Evolutionary conservation across 2,329 filamentous ascomycete genomes (phyloP).

Genomic region (Lachnellula arida): DNA sequence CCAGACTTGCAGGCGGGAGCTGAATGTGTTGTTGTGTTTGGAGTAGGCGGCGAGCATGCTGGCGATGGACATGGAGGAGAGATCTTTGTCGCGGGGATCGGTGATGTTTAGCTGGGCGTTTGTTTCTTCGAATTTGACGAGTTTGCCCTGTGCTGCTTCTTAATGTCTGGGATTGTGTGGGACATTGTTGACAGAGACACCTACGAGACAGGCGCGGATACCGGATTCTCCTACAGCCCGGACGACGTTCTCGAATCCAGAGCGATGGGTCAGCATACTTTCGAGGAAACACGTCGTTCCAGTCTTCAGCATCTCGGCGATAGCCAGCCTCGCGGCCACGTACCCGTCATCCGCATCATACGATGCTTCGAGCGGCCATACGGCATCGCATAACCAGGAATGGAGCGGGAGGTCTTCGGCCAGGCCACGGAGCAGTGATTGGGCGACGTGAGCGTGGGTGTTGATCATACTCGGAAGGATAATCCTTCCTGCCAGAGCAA

Average conservation of each 20-base stretch:
- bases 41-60: conserved; percentile 33
- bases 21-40: conserved; percentile 35
- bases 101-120: conserved; percentile 31
- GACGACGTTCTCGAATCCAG: conserved; percentile 42
- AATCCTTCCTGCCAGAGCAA: conserved; percentile 39
- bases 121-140: conserved; percentile 37
- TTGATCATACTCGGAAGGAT: conserved; percentile 47
- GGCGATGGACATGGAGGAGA: conserved; percentile 33
- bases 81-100: conserved; percentile 36
- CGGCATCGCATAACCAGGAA: conserved; percentile 46
- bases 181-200: neutral
- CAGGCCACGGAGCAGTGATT: conserved; percentile 42
- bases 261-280: conserved; percentile 45
- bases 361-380: conserved; percentile 44
- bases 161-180: neutral
- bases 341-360: conserved; percentile 45
- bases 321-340: conserved; percentile 42
- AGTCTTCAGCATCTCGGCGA: conserved; percentile 46
- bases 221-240: conserved; percentile 40
- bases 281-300: conserved; percentile 49
- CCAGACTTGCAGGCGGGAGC: conserved; percentile 44
- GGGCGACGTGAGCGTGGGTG: conserved; percentile 46
- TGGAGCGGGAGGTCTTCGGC: conserved; percentile 47
- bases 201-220: conserved; percentile 36
- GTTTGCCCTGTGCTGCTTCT: conserved; percentile 27